Conservation (phyloP, 495 filamentous ascomycete species). For the Hypoxylon rickii region DNA sequence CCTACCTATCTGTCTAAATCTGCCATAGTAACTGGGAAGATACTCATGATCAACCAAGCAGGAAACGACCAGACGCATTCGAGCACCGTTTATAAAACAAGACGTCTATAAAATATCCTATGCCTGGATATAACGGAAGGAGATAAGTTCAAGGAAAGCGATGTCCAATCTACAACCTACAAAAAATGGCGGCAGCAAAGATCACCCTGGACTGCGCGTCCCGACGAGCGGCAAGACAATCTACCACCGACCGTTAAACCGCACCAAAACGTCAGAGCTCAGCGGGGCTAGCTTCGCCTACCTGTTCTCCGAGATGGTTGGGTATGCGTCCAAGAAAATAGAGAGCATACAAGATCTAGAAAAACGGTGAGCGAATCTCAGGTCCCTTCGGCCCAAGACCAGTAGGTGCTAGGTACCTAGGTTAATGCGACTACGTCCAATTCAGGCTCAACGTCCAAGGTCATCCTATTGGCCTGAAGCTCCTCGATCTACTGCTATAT, state of each 20-base stretch:
- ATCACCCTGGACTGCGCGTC: constrained; percentile 75
- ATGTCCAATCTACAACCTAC: constrained; percentile 47
- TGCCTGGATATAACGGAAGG: not conserved
- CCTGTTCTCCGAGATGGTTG: constrained; percentile 95
- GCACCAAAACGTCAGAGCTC: constrained; percentile 81
- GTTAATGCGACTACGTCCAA: not conserved
- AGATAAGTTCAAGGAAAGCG: not conserved
- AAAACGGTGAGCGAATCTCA: constrained; percentile 65
- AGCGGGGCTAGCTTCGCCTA: constrained; percentile 94
- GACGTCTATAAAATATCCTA: too few species aligned
- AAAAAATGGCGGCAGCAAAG: constrained; percentile 45
- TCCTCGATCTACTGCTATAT: constrained; percentile 93
- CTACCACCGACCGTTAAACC: constrained; percentile 93
- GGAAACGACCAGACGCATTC: too few species aligned
- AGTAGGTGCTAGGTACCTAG: not conserved
- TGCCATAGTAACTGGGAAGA: not conserved
- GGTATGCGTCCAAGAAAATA: constrained; percentile 87
- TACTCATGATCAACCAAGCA: not conserved
- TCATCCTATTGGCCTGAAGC: constrained; percentile 89
- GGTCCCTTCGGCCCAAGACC: not conserved
- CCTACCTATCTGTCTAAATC: too few species aligned
- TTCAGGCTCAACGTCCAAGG: constrained; percentile 88
- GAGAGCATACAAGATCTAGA: constrained; percentile 93
- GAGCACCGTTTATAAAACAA: too few species aligned
- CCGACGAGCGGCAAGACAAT: constrained; percentile 97